Conservation (phyloP, 2,329 filamentous ascomycete genomes). For the Aplosporella prunicola region DNA sequence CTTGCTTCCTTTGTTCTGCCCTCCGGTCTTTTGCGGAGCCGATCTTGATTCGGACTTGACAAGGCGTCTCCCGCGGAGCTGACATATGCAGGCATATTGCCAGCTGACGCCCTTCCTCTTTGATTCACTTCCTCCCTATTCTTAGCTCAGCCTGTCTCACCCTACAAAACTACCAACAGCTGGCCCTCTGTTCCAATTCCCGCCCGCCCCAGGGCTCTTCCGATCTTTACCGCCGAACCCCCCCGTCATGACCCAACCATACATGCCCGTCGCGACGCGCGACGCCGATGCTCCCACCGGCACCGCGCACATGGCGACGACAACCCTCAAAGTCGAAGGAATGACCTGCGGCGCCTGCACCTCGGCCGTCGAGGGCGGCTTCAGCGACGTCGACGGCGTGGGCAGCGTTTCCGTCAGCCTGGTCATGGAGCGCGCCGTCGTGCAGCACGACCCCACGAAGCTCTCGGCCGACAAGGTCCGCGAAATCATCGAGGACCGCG, state of each 20-base stretch:
- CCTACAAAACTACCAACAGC: not conserved
- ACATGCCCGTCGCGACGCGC: slow-evolving; percentile 14
- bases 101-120: slow-evolving; percentile 5
- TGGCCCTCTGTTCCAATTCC: not conserved
- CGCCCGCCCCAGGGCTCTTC: not conserved
- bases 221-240: not conserved
- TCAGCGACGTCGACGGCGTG: slow-evolving; percentile 71
- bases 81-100: slow-evolving; percentile 8
- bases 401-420: slow-evolving; percentile 84
- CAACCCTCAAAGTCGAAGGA: slow-evolving; percentile 80
- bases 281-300: slow-evolving; percentile 8
- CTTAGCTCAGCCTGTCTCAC: not conserved
- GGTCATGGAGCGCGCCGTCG: slow-evolving; percentile 90
- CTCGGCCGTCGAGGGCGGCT: slow-evolving; percentile 86
- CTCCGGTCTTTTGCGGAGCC: too few species aligned
- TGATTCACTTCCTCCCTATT: slow-evolving; percentile 1
- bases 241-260: slow-evolving; percentile 21
- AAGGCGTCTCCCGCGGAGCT: slow-evolving; percentile 1
- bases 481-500: slow-evolving; percentile 83
- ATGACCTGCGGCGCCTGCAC: slow-evolving; percentile 89
- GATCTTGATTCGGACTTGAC: too few species aligned
- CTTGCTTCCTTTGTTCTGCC: too few species aligned
- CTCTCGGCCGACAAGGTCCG: slow-evolving; percentile 67
- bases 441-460: slow-evolving; percentile 72
- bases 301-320: slow-evolving; percentile 63